Base-by-base conservation (phyloP, 495 filamentous ascomycete genomes). In the Sabuloglossum arenarium region DNA sequence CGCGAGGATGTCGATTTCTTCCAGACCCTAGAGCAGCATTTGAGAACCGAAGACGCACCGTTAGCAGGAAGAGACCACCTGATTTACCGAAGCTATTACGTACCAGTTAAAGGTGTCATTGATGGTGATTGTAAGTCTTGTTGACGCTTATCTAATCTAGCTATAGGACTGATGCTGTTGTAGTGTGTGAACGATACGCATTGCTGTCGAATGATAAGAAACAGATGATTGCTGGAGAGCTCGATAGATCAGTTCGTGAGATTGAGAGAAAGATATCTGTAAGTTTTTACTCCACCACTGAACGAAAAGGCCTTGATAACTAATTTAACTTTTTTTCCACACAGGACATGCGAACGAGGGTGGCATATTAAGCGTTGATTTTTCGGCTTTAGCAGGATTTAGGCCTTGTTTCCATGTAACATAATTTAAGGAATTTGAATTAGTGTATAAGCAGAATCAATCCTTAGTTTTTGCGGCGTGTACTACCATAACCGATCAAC, bases 1-100 rank as follows among this genome's bases (percentile, higher is more conserved):
- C 80, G 91, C 25, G 89, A 96, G 62, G 90, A 97, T 63, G 86
- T 93, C 42, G 89, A 96, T 69, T 95, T 97, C 68, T 97, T 99
- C 74, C 88, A 95, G 66, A 87, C 79, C 37, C 73, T 97, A 30
- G 91, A 97, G 67, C 81, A 82, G 61, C 82, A 91, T 59, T 71
- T 99, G 69, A 76, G 88, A 50, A 75, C 72, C 19, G 88, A 95
- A 60, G 84, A 94, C 60, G 76, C 88, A 23, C 86, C 88, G 12
- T 73, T 95, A 24, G 86, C 87, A 10, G 91, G 93, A 29, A 77
- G 93, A 57, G 93, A 97, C 66, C 91, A 98, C 68, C 68, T 98
- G 29, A 90, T 94, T 49, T 99, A 94, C 63, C 75, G 93, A 55
- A 79, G 88, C 47, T 99, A 97, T 65, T 97, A 99, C 65, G 86